A percentile compares a stretch with the other conserved stretches of the same genome.
These are phyloP conservation scores for Bertia moriformis DNA, from an alignment of 2,329 filamentous ascomycete species.

Conservation along the genomic window DNA sequence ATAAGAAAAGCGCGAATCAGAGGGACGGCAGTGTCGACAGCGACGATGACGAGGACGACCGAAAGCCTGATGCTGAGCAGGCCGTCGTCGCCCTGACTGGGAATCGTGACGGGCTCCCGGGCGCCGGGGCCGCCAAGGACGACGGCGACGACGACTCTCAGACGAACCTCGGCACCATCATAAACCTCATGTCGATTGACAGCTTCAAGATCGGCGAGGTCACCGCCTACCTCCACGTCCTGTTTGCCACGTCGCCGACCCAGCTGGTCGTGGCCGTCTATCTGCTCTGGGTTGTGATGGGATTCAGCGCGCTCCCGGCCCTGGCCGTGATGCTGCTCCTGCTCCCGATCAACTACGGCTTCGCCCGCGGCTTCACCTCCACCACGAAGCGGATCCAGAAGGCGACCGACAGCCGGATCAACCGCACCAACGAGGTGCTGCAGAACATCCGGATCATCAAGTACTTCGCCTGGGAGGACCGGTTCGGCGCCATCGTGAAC, in stretches of 20 bases:
- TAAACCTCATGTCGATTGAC: conserved; percentile 98
- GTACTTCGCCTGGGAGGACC: conserved; percentile 95
- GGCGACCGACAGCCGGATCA: conserved; percentile 88
- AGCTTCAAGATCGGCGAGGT: conserved; percentile 97
- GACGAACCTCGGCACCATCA: conserved; percentile 91
- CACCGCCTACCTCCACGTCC: conserved; percentile 85
- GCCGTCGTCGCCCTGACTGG: background rate
- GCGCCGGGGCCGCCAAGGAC: conserved; percentile 6
- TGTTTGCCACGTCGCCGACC: conserved; percentile 82
- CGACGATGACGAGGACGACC: conserved; percentile 14
- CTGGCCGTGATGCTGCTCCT: conserved; percentile 81
- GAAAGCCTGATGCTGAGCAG: conserved; percentile 9
- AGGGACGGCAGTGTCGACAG: conserved; percentile 23
- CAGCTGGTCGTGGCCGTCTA: conserved; percentile 70
- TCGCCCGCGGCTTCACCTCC: conserved; percentile 70
- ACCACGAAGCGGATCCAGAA: conserved; percentile 85
- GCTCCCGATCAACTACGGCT: conserved; percentile 76
- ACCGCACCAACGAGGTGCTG: conserved; percentile 89
- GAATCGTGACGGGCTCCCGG: background rate
- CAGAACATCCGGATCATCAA: conserved; percentile 99
- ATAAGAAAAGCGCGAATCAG: conserved; percentile 31
- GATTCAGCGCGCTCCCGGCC: conserved; percentile 82
- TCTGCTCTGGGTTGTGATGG: conserved; percentile 79
- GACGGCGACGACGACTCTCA: conserved; percentile 44
- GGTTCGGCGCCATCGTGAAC: conserved; percentile 73